These are phyloP conservation scores for Jackrogersella multiformis DNA, from an alignment of 495 filamentous ascomycete genomes.

Conservation along the genomic window DNA sequence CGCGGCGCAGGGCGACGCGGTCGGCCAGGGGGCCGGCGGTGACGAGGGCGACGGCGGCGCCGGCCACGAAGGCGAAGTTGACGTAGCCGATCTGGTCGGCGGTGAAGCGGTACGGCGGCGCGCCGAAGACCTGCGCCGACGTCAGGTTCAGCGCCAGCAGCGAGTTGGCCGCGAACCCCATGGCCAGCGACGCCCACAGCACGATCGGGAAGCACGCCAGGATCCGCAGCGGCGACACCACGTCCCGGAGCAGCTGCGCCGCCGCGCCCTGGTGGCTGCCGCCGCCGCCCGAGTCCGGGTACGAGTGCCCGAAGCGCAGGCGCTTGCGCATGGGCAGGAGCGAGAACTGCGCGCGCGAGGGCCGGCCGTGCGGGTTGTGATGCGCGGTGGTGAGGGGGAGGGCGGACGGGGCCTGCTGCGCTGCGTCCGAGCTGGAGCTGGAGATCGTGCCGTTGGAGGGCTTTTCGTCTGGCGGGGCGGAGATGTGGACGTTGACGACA, in stretches of 20 bases:
- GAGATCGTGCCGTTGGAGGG: constrained; percentile 23
- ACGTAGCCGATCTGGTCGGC: constrained; percentile 61
- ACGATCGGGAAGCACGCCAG: constrained; percentile 68
- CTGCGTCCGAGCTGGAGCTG: constrained; percentile 27
- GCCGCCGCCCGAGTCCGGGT: constrained; percentile 1
- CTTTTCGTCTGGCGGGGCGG: constrained; percentile 13
- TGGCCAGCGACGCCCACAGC: constrained; percentile 66
- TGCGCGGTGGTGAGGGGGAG: constrained; percentile 34
- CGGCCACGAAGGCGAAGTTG: constrained; percentile 53
- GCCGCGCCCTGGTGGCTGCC: constrained; percentile 41
- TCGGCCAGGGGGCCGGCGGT: constrained; percentile 69
- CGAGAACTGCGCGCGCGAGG: constrained; percentile 64
- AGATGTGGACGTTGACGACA: background rate
- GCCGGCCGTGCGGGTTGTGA: constrained; percentile 58
- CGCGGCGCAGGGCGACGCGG: constrained; percentile 64
- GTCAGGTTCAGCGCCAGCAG: constrained; percentile 71
- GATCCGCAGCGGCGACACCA: constrained; percentile 65
- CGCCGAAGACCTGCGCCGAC: constrained; percentile 66
- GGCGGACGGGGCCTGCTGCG: constrained; percentile 11
- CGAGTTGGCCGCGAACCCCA: constrained; percentile 66
- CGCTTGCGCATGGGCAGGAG: constrained; percentile 56
- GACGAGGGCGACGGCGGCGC: constrained; percentile 56
- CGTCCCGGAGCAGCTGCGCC: constrained; percentile 46
- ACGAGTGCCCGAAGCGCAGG: constrained; percentile 26
- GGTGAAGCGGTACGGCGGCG: constrained; percentile 67